Evolutionary conservation across 345 rosid genomes (phyloP).

Genomic region (Aquilaria yunnanensis): DNA sequence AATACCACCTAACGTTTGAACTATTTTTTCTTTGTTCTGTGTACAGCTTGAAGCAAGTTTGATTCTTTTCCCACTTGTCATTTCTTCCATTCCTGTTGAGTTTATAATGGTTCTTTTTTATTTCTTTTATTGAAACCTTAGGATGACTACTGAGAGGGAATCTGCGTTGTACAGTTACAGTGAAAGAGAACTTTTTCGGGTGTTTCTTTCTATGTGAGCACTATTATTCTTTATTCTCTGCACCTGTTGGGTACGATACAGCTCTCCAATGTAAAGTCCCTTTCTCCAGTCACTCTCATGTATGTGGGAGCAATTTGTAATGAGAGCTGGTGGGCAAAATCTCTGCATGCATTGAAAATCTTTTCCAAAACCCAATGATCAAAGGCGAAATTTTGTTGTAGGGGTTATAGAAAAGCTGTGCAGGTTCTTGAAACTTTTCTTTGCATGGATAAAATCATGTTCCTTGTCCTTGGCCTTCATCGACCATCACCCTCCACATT

Average conservation of each 20-base stretch:
- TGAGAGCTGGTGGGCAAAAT: slow-evolving; percentile 15
- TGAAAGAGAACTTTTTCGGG: slow-evolving; percentile 11
- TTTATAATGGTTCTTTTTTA: slow-evolving; percentile 1
- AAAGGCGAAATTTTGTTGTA: background rate
- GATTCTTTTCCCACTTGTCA: too few relatives aligned
- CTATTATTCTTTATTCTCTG: slow-evolving; percentile 3
- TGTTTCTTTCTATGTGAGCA: slow-evolving; percentile 7
- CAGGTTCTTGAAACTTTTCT: too few relatives aligned
- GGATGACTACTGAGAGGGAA: slow-evolving; percentile 7
- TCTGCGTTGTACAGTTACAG: slow-evolving; percentile 33
- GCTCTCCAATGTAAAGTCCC: slow-evolving; percentile 19
- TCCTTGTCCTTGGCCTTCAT: too few relatives aligned
- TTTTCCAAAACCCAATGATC: slow-evolving; percentile 6
- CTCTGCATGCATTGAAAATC: background rate
- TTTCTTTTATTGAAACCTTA: slow-evolving; percentile 17
- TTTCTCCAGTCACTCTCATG: slow-evolving; percentile 22
- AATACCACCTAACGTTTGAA: background rate
- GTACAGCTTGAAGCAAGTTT: slow-evolving; percentile 17
- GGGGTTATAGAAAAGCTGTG: too few relatives aligned
- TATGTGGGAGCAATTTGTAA: background rate
- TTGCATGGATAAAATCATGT: too few relatives aligned
- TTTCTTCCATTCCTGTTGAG: background rate
- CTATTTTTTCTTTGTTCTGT: slow-evolving; percentile 9
- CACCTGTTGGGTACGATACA: background rate
- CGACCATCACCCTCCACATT: too few relatives aligned